Conservation (phyloP, 148 eudicot genomes). For the Hydrangea macrophylla region DNA sequence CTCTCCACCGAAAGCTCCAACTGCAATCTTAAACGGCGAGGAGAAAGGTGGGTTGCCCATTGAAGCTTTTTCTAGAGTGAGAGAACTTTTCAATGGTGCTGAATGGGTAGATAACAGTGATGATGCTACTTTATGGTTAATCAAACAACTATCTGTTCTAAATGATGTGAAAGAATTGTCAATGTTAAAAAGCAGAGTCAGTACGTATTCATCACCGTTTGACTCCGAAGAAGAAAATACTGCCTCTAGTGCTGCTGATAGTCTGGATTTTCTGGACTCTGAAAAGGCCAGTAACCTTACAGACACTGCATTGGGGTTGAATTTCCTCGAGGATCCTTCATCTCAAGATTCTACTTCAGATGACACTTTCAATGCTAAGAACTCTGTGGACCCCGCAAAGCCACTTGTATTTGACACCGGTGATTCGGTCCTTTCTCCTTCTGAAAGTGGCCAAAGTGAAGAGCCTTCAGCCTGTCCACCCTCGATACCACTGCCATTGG, state of each 20-base stretch:
- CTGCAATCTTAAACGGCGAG: conserved; percentile 71
- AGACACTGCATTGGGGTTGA: conserved; percentile 31
- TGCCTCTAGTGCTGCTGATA: conserved; percentile 81
- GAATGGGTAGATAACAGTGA: conserved; percentile 89
- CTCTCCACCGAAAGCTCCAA: conserved; percentile 67
- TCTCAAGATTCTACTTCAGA: conserved; percentile 69
- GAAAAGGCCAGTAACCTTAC: conserved; percentile 54
- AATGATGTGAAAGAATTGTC: conserved; percentile 54
- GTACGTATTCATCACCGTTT: conserved; percentile 77
- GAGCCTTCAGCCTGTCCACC: conserved; percentile 19
- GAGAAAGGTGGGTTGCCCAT: conserved; percentile 96
- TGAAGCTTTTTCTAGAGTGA: conserved; percentile 97
- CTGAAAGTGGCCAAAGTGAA: conserved; percentile 24
- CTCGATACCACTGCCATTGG: conserved; percentile 2
- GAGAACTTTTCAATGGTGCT: conserved; percentile 85
- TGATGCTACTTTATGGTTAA: conserved; percentile 92
- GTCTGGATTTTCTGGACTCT: conserved; percentile 78
- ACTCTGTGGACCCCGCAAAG: conserved; percentile 32
- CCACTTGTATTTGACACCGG: conserved; percentile 18
- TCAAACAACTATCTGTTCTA: conserved; percentile 75
- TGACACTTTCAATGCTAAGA: conserved; percentile 58
- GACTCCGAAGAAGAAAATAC: conserved; percentile 94
- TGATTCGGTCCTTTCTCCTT: conserved; percentile 28
- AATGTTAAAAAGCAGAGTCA: conserved; percentile 53
- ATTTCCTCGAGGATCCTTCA: conserved; percentile 66